Base-by-base conservation (phyloP, 2,329 filamentous ascomycete species). In the Myriangium duriaei region DNA sequence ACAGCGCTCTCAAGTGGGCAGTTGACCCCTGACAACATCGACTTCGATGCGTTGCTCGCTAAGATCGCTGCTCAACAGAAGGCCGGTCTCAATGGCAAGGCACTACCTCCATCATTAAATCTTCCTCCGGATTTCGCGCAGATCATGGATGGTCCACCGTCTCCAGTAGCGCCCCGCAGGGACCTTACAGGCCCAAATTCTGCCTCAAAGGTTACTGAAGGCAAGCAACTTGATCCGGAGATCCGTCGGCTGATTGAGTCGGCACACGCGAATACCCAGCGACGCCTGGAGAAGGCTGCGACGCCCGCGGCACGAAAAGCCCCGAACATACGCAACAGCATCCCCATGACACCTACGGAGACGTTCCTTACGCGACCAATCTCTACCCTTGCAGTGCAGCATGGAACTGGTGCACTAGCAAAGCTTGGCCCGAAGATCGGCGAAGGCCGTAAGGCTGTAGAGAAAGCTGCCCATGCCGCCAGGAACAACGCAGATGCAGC, bases 1-100 rank as follows among this genome's bases (percentile, higher is more conserved):
- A 65, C 64, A 45, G 64, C 64, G 2, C 47, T 68, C 13, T 63
- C 60, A 2, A 57, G 61, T 10, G 57, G 65, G 3, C 65, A 68
- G 52, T 53, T 47, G 53, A 53, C 52, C 2, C 40, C 41, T 11
- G 50, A 54, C 16, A 53, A 55, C 10, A 37, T 57, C n/a, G 55
- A 57, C 32, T 53, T 58, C 16, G 55, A 58, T 18, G 47, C 49
- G 9, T 36, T 59, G 19, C 44, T 59, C 42, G 44, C 43, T 3
- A 56, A 57, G 32, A 52, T 58, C 2, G 52, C 51, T 11, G 47
- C 51, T 37, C 51, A 54, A 31, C 54, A 58, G 36, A 48, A 56
- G 19, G 24, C 30, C 45, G 11, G 52, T 50, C 32, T 51, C 51
- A 15, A 54, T 55, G 40, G 33, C 26, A 33, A 19, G 21, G 24